Percentiles rank a stretch among this genome's conserved stretches.
These are phyloP conservation scores for Fragilariopsis cylindrus DNA, from an alignment of 108 stramenopile genomes.

Conservation along the genomic window DNA sequence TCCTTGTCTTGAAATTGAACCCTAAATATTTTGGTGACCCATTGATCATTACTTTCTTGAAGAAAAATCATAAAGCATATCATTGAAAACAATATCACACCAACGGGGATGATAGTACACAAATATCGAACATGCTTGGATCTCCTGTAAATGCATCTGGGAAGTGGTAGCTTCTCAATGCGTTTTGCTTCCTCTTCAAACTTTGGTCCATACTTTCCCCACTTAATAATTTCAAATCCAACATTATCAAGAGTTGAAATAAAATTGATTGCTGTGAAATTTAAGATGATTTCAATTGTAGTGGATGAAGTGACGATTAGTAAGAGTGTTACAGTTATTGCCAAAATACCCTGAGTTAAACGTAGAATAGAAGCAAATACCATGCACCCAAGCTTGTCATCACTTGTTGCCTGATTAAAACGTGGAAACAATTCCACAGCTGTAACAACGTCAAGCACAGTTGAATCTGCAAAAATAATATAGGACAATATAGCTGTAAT, in stretches of 20 bases:
- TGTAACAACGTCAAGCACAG: not conserved
- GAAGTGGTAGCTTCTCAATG: not conserved
- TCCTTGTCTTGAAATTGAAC: constrained; percentile 1
- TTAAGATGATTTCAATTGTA: constrained; percentile 1
- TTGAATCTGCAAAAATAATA: not conserved
- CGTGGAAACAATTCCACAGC: not conserved
- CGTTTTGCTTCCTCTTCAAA: constrained; percentile 5
- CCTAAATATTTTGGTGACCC: not conserved
- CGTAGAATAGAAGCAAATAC: constrained; percentile 4
- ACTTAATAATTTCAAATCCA: not conserved
- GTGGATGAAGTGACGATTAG: not conserved
- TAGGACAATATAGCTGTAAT: not conserved
- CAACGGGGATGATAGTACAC: not conserved
- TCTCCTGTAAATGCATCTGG: not conserved
- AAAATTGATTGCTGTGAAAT: not conserved
- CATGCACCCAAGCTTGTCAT: not conserved
- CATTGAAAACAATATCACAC: not conserved
- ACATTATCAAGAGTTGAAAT: constrained; percentile 1
- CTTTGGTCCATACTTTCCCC: constrained; percentile 2
- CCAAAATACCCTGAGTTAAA: not conserved
- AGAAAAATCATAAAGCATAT: not conserved
- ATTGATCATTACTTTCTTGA: constrained; percentile 5
- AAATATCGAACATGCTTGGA: not conserved
- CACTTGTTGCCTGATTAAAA: not conserved
- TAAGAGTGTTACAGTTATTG: not conserved